Conservation (phyloP, 1,284 basidiomycete species). For the Ganoderma resinaceum region DNA sequence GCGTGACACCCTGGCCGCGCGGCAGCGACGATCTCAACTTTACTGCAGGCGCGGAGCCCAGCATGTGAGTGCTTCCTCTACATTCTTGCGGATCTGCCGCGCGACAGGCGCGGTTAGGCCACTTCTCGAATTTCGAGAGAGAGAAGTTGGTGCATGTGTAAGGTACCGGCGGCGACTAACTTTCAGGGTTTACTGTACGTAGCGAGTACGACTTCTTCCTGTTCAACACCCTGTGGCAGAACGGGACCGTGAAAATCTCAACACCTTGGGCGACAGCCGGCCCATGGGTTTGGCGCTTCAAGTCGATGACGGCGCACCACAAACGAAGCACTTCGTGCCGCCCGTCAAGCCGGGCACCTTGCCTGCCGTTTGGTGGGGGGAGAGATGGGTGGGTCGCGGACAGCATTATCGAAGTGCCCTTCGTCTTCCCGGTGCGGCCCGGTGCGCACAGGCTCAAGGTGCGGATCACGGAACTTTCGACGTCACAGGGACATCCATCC, state of each 20-base stretch:
- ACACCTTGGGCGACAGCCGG: conserved; percentile 57
- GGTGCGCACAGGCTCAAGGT: conserved; percentile 68
- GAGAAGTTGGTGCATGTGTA: background rate
- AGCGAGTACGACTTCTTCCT: conserved; percentile 68
- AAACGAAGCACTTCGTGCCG: conserved; percentile 60
- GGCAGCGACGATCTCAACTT: conserved; percentile 60
- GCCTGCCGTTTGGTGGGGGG: conserved; percentile 57
- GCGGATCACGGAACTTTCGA: conserved; percentile 10
- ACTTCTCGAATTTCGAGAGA: background rate
- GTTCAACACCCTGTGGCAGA: conserved; percentile 54
- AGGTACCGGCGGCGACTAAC: background rate
- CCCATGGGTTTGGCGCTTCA: conserved; percentile 65
- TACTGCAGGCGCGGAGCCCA: conserved; percentile 65
- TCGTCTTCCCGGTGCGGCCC: conserved; percentile 48
- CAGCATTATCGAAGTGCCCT: conserved; percentile 45
- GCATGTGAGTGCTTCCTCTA: conserved; percentile 49
- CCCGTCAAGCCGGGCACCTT: conserved; percentile 54
- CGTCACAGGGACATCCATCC: conserved; percentile 1
- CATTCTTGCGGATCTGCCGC: background rate
- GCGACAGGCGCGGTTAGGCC: background rate
- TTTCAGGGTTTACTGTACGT: background rate
- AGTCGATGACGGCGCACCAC: conserved; percentile 53
- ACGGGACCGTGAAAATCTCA: conserved; percentile 56
- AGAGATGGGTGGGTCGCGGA: conserved; percentile 63
- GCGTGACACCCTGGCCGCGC: conserved; percentile 66